phyloP scores from a whole-genome alignment of 106 monocot genomes.

The Hemerocallis citrina region DNA sequence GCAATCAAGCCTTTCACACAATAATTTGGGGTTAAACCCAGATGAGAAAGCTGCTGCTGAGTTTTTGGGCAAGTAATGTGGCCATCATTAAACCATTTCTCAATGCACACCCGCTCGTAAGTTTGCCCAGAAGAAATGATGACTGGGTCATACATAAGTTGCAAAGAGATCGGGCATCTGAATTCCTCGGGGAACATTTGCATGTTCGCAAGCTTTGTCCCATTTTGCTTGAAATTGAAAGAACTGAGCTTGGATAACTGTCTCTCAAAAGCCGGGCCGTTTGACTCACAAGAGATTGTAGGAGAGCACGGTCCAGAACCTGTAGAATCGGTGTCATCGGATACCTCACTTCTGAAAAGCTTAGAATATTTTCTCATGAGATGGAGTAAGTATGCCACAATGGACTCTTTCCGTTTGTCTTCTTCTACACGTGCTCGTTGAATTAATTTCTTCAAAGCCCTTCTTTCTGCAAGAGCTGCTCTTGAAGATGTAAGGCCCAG shows the following conservation, averaged over 20 bases:
- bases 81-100: constrained; percentile 88
- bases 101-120: constrained; percentile 81
- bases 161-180: constrained; percentile 86
- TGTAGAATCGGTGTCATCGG: constrained; percentile 55
- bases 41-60: constrained; percentile 68
- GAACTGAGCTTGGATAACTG: constrained; percentile 37
- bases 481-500: constrained; percentile 70
- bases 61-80: constrained; percentile 92
- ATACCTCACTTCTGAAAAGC: constrained; percentile 51
- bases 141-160: constrained; percentile 93
- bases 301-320: constrained; percentile 62
- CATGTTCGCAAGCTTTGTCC: constrained; percentile 38
- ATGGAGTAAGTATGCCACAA: constrained; percentile 49
- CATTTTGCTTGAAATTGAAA: constrained; percentile 35
- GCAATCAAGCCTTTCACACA: constrained; percentile 81
- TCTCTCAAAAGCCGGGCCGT: constrained; percentile 18
- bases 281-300: constrained; percentile 11
- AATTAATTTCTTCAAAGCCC: constrained; percentile 74
- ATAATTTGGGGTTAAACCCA: constrained; percentile 69
- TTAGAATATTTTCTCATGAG: constrained; percentile 89
- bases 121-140: constrained; percentile 94
- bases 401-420: constrained; percentile 70
- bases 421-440: constrained; percentile 58
- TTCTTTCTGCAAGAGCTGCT: constrained; percentile 74
- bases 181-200: constrained; percentile 73